Conservation (phyloP, 257 asterid species). For the Solanum tacnaense region DNA sequence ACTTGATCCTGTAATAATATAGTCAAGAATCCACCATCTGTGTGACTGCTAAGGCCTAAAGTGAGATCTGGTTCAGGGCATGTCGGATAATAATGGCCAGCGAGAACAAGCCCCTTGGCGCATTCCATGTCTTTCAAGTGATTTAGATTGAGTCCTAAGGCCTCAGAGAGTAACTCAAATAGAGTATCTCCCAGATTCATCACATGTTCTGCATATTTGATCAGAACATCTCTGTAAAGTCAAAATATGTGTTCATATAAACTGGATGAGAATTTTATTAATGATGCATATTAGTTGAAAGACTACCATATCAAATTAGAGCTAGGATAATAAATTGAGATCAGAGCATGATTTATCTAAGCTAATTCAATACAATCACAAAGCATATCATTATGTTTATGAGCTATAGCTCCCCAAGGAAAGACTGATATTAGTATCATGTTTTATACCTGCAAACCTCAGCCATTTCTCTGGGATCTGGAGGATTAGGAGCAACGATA, state of each 20-base stretch:
- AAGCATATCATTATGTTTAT: not conserved
- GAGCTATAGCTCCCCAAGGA: slow-evolving; percentile 13
- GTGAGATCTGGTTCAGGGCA: slow-evolving; percentile 37
- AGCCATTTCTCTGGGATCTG: slow-evolving; percentile 8
- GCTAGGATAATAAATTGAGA: not conserved
- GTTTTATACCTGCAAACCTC: not conserved
- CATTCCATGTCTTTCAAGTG: slow-evolving; percentile 26
- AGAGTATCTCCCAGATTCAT: slow-evolving; percentile 15
- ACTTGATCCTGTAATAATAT: slow-evolving; percentile 30
- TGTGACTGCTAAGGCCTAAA: slow-evolving; percentile 17
- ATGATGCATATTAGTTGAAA: not conserved
- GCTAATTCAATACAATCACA: not conserved
- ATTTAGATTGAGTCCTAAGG: slow-evolving; percentile 19
- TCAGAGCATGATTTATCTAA: not conserved
- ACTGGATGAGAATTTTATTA: not conserved
- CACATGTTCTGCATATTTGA: slow-evolving; percentile 23
- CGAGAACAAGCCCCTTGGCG: slow-evolving; percentile 3
- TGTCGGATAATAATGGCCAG: slow-evolving; percentile 25
- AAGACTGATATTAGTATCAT: not conserved
- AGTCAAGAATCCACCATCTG: slow-evolving; percentile 10
- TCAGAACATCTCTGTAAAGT: slow-evolving; percentile 13
- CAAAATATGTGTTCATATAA: not conserved
- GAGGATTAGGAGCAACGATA: slow-evolving; percentile 7
- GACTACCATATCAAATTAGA: not conserved
- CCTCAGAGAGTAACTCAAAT: slow-evolving; percentile 25